These are phyloP conservation scores for Moesziomyces sp. DNA, from an alignment of 1,284 basidiomycete species.

Conservation along the genomic window DNA sequence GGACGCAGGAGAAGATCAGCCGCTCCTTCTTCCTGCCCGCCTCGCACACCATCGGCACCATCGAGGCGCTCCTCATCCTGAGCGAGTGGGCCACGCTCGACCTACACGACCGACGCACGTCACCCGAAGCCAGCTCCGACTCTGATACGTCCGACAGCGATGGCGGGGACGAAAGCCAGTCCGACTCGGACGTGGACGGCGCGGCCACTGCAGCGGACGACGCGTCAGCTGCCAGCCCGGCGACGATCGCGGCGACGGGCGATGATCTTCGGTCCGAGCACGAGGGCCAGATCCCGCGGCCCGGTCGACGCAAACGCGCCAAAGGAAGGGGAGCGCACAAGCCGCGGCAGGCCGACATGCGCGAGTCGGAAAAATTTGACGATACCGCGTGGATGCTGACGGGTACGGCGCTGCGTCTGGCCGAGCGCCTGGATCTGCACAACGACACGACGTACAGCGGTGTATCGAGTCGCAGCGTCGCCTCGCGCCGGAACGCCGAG, in stretches of 20 bases:
- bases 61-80: conserved; percentile 53
- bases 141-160: conserved; percentile 39
- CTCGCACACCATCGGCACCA: conserved; percentile 52
- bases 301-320: conserved; percentile 3
- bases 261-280: conserved; percentile 33
- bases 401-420: conserved; percentile 47
- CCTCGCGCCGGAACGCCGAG: conserved; percentile 43
- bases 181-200: conserved; percentile 14
- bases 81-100: conserved; percentile 56
- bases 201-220: conserved; percentile 14
- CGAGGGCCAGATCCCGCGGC: conserved; percentile 30
- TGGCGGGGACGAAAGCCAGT: conserved; percentile 5
- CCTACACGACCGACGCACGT: conserved; percentile 42
- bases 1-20: conserved; percentile 55
- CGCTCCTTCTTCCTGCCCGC: conserved; percentile 45
- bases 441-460: conserved; percentile 48
- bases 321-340: conserved; percentile 9
- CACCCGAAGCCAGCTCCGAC: conserved; percentile 39
- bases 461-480: conserved; percentile 40
- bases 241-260: conserved; percentile 16
- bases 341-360: conserved; percentile 37
- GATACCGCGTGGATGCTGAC: conserved; percentile 55
- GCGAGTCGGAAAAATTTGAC: conserved; percentile 53
- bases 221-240: conserved; percentile 19
- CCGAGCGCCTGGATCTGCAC: conserved; percentile 52